These are phyloP conservation scores for Pestalotiopsis sp. DNA, from an alignment of 2,329 filamentous ascomycete genomes.

Conservation along the genomic window DNA sequence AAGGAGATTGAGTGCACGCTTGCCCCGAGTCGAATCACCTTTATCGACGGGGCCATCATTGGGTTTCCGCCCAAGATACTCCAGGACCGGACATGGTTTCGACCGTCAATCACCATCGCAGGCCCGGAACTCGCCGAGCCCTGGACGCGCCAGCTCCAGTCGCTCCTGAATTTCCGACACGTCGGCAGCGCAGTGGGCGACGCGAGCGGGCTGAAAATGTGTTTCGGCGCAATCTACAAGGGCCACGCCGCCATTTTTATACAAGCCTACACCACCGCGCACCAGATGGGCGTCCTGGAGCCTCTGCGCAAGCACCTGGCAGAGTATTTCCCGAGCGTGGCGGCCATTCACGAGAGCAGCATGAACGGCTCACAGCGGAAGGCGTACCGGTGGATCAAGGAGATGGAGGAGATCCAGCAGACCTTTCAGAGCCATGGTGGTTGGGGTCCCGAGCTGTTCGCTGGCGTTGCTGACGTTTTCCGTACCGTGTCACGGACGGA, in stretches of 20 bases:
- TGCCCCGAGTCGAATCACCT: background rate
- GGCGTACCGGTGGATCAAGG: conserved; percentile 3
- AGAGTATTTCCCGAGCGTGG: background rate
- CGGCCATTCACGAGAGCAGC: background rate
- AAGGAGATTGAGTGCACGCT: background rate
- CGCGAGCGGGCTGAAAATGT: conserved; percentile 1
- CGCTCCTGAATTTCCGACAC: background rate
- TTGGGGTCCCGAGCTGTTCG: background rate
- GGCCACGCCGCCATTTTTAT: background rate
- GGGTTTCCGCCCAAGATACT: background rate
- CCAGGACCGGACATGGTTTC: background rate
- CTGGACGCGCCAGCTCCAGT: background rate
- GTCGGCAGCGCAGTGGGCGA: background rate
- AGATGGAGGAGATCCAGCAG: background rate
- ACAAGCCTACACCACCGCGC: background rate
- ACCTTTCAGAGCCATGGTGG: background rate
- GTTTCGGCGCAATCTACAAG: background rate
- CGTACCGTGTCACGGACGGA: background rate
- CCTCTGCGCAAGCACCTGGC: background rate
- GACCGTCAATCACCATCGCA: background rate
- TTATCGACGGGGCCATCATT: conserved; percentile 1
- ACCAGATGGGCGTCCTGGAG: background rate
- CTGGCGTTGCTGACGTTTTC: conserved; percentile 1
- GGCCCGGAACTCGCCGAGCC: background rate
- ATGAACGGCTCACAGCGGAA: conserved; percentile 1